Conservation (phyloP, 805 yeast genomes). For the Zygosaccharomyces siamensis region DNA sequence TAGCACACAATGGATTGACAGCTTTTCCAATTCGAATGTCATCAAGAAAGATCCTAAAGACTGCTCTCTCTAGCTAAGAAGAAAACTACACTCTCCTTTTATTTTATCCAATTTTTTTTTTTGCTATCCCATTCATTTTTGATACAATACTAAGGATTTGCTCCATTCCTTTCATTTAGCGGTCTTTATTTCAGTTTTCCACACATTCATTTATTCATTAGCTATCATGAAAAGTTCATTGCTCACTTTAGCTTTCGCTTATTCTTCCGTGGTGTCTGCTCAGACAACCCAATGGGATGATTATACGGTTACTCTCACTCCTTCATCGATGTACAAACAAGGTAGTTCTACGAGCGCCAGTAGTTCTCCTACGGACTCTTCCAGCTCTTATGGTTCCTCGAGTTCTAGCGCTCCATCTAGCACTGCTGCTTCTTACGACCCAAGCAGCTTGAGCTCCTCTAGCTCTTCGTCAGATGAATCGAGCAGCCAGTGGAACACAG, state of each 20-base stretch:
- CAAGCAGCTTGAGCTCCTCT: slow-evolving; percentile 1
- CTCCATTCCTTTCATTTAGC: background rate
- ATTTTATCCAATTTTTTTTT: background rate
- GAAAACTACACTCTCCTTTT: background rate
- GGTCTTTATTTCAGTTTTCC: background rate
- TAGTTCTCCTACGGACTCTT: background rate
- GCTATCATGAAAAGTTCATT: slow-evolving; percentile 1
- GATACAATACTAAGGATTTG: background rate
- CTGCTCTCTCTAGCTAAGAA: background rate
- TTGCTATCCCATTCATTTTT: too few relatives aligned
- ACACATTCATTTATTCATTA: background rate
- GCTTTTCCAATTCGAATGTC: background rate
- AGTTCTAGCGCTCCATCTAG: background rate
- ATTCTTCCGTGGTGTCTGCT: slow-evolving; percentile 15
- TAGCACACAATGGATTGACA: background rate
- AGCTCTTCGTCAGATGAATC: background rate
- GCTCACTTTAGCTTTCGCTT: background rate
- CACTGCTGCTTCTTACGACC: background rate
- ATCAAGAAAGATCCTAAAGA: background rate
- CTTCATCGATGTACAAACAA: slow-evolving; percentile 13
- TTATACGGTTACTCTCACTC: slow-evolving; percentile 19
- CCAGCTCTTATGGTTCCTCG: background rate
- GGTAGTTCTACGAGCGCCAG: background rate
- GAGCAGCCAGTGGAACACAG: background rate
- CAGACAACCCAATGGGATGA: slow-evolving; percentile 20